Percentiles rank a stretch among this genome's conserved stretches.
Evolutionary conservation across 148 eudicot species (phyloP).

Genomic region (Euryodendron excelsum): DNA sequence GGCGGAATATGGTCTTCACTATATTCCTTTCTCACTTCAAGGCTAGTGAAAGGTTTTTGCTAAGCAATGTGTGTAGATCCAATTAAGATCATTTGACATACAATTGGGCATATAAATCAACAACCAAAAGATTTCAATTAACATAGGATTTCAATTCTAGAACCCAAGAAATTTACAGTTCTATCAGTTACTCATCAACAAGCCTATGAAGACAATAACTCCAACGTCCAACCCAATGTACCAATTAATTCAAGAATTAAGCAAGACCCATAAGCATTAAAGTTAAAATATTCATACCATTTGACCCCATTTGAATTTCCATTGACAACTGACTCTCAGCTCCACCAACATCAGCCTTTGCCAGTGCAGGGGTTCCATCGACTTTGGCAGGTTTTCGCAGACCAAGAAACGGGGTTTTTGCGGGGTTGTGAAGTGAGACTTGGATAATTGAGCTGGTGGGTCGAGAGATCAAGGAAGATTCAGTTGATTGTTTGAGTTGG

Average conservation of each 20-base stretch:
- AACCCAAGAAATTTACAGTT: neutral
- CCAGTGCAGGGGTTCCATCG: neutral
- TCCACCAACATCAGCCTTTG: neutral
- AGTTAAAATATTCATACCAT: slow-evolving; percentile 7
- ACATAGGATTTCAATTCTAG: neutral
- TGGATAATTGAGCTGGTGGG: slow-evolving; percentile 12
- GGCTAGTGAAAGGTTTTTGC: neutral
- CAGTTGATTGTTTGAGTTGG: slow-evolving; percentile 11
- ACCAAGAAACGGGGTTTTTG: neutral
- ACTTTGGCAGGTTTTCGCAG: neutral
- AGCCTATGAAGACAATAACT: neutral
- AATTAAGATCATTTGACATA: neutral
- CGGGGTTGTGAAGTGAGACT: neutral
- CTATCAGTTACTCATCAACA: neutral
- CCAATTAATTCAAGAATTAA: neutral
- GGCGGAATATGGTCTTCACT: too few species aligned
- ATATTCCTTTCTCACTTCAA: too few species aligned
- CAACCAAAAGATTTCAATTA: neutral
- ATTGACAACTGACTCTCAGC: slow-evolving; percentile 1
- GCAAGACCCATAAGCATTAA: neutral
- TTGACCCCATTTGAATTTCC: neutral
- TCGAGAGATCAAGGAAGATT: neutral
- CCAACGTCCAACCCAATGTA: neutral
- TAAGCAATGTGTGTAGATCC: neutral
- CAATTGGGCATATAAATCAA: neutral